Percentiles rank a stretch among this genome's conserved stretches.
phyloP scores from a whole-genome alignment of 257 asterid species.

The Anisodus tanguticus region DNA sequence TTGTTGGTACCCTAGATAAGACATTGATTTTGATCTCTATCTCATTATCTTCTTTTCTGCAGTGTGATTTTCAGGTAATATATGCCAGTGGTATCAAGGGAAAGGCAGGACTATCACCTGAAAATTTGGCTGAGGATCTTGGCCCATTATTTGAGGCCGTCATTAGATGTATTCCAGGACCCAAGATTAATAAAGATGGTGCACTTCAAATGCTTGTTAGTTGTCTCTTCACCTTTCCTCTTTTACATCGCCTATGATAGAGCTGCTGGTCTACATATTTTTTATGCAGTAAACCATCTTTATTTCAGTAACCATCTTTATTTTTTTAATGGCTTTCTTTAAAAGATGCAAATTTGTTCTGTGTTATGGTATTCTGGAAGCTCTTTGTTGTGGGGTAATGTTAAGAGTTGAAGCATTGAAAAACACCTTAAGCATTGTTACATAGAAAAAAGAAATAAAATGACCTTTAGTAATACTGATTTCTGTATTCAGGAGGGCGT shows the following conservation, averaged over 20 bases:
- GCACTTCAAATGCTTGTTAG: slow-evolving; percentile 98
- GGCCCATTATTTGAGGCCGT: slow-evolving; percentile 96
- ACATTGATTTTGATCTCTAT: slow-evolving; percentile 19
- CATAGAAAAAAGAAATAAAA: slow-evolving; percentile 13
- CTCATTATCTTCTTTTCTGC: slow-evolving; percentile 38
- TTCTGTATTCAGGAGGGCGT: background rate
- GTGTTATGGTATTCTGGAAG: slow-evolving; percentile 11
- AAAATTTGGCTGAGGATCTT: slow-evolving; percentile 82
- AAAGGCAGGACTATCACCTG: slow-evolving; percentile 92
- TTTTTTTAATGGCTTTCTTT: background rate
- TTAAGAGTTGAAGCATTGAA: background rate
- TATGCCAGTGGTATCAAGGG: slow-evolving; percentile 98
- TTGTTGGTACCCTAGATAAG: slow-evolving; percentile 22
- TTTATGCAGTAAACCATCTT: background rate
- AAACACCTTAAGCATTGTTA: background rate
- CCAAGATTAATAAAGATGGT: slow-evolving; percentile 82
- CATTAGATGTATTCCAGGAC: slow-evolving; percentile 96
- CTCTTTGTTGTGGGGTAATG: slow-evolving; percentile 16
- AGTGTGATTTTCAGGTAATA: slow-evolving; percentile 99
- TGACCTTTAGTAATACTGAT: slow-evolving; percentile 9
- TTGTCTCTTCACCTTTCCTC: slow-evolving; percentile 33
- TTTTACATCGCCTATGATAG: slow-evolving; percentile 13
- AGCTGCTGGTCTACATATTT: slow-evolving; percentile 1
- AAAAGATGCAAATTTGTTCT: slow-evolving; percentile 7
- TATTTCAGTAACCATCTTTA: background rate